Base-by-base conservation (phyloP, 129 eudicot genomes). In the Ambrosia artemisiifolia region DNA sequence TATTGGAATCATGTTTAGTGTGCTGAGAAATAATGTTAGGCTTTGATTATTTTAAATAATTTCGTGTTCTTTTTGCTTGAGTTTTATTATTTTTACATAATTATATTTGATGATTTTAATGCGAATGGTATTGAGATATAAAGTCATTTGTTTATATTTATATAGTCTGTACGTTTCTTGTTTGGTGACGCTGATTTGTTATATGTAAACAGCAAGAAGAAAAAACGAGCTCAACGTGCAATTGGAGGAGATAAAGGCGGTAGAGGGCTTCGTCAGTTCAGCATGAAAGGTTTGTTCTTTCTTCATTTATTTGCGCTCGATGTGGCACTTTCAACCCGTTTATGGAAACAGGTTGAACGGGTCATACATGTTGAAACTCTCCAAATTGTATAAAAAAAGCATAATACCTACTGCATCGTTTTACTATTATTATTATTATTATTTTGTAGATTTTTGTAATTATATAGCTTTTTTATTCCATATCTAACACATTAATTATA, bases 251-350 rank as follows among this genome's bases (percentile, higher is more conserved):
- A 90, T 83, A 90, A 90, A 76, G 88, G 76, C 81, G 94, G 93
- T 36, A 84, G 96, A 75, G 96, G 96, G 75, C 93, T 90, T 40
- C 90, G 96, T 16, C 96, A 90, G 69, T 90, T 90, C 72, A 90
- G 96, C 80, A 90, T 90, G 96, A 90, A 90, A 90, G 96, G 96
- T 86, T 63, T 81, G 68, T 59, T 18, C 34, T 35, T 75, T 62
- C 68, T 12, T 8, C n/a, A 54, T 30, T 40, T 79, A 43, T 30
- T 34, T 14, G 1, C 19, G 55, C 55, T 49, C 5, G 20, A n/a
- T 49, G 55, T 49, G 18, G 2, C 24, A 49, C n/a, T 49, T 49
- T 49, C 17, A 19, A 49, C 55, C 11, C 10, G 44, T 7, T 40
- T 40, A 40, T 57, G 36, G 63, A 57, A 55, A 57, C 3, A 36